Evolutionary conservation across 73 alveolate genomes (phyloP), one percentile per base, ranked within the genome.

Genomic region (Symbiodinium pilosum): DNA sequence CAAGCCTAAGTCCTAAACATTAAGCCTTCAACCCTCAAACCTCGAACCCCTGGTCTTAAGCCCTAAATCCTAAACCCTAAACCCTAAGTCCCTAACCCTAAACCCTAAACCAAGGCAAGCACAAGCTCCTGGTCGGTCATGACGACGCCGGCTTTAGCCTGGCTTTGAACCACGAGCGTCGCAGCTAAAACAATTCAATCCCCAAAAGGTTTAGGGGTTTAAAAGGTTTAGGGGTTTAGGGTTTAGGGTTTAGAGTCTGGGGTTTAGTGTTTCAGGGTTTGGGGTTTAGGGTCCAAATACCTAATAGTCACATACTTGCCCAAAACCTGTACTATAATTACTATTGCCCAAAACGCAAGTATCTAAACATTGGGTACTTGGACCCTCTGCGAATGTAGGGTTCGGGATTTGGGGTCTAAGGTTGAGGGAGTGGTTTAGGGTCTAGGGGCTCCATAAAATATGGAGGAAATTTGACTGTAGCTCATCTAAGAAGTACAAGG

Each of bases 71-170:
- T 26, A 64, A 64, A 64, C 16, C 77, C 77, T 20, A 64, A 64
- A 64, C 77, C 41, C 12, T 18, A 21, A 16, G 9, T 1, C 38
- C 77, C 12, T 0, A 1, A 64, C 4, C 38, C 77, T 54, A 7
- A 3, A 4, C 16, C 38, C 1, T 1, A 14, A 16, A 7, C 39
- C 77, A 64, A 64, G 77, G 85, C 44, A 73, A 73, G 85, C 85
- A 73, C 85, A n/a, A 36, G 44, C 43, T 73, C 44, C 43, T 73
- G 32, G 85, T 73, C 34, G 85, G 85, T 28, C 85, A 73, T 32
- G 85, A 73, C 85, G 85, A 73, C 21, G 85, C 85, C 85, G 14
- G 44, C 43, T 73, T 73, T 32, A 73, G 85, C 85, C 11, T 73
- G 85, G 85, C 85, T 26, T 16, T 34, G 47, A 73, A 9, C 44